Evolutionary conservation across 208 protist genomes (phyloP), one percentile per base, ranked within the genome.

Genomic region (Tetramitus jugosus): DNA sequence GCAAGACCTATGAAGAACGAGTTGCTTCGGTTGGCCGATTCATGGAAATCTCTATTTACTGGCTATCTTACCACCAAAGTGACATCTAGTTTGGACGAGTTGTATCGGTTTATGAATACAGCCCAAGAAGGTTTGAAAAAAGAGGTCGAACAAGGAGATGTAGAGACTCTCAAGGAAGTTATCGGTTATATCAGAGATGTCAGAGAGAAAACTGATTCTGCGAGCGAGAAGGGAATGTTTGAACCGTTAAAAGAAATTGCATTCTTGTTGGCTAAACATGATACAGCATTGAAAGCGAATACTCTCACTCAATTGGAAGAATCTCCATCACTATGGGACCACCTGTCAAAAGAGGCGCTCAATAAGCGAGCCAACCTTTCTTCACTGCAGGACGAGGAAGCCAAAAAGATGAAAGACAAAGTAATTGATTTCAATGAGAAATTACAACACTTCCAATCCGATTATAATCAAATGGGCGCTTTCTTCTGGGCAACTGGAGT

Each of bases 41-140:
- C 93, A 74, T 97, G 96, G 94, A 93, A 91, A 76, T 92, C 94
- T 71, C 93, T 91, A 81, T 97, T 92, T 85, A 95, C 94, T 0
- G 88, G 92, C 81, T 94, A 93, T 86, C 84, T 97, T 60, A 90
- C 95, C 61, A 85, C 92, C 42, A 91, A 95, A 79, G 93, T 95
- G 60, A 86, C 87, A 62, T 83, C 78, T 0, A 90, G 92, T 61
- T 82, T 96, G 31, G 87, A 89, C 56, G 80, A 90, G 68, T 83
- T 94, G 26, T 92, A 90, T 81, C 79, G 76, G n/a, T 96, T 96
- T 78, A 94, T 96, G 78, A 91, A 90, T 80, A 90, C 90, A 79
- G 92, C 89, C 3, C 91, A 95, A 81, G 88, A 88, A 62, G 91
- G 92, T 13, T 83, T 98, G 8, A 90, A 94, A 81, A 89, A 92